Evolutionary conservation across 176 grass and related monocot genomes (phyloP).

Genomic region (Oryza nivara): DNA sequence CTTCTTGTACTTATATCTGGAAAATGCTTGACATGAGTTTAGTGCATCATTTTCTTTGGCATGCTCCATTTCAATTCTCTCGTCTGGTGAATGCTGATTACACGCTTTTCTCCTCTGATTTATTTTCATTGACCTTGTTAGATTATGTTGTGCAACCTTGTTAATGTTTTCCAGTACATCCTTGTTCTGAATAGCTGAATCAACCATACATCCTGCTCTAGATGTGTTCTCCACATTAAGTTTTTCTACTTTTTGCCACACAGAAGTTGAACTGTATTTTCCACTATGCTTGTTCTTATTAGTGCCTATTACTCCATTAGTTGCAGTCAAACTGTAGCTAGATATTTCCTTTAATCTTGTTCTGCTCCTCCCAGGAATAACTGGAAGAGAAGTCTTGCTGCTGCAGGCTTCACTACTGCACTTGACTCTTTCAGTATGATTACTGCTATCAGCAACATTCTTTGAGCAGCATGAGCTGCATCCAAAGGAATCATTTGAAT

Average conservation of each 20-base stretch:
- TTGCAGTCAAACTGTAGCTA: slow-evolving; percentile 17
- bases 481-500: slow-evolving; percentile 29
- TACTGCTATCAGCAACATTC: slow-evolving; percentile 40
- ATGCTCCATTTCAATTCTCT: slow-evolving; percentile 34
- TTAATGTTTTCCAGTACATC: slow-evolving; percentile 25
- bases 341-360: slow-evolving; percentile 36
- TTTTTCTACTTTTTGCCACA: slow-evolving; percentile 68
- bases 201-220: slow-evolving; percentile 26
- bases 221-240: slow-evolving; percentile 13
- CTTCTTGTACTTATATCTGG: slow-evolving; percentile 30
- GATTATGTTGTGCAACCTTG: slow-evolving; percentile 31
- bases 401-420: slow-evolving; percentile 54
- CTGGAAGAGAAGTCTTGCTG: slow-evolving; percentile 44
- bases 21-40: slow-evolving; percentile 20
- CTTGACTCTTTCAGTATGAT: slow-evolving; percentile 43
- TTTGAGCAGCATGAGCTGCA: slow-evolving; percentile 30
- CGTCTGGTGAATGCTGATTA: slow-evolving; percentile 26
- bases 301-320: slow-evolving; percentile 35
- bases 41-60: slow-evolving; percentile 30
- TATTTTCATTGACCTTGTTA: slow-evolving; percentile 27
- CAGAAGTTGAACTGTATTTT: slow-evolving; percentile 45
- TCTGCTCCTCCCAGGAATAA: slow-evolving; percentile 37
- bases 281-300: slow-evolving; percentile 38
- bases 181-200: slow-evolving; percentile 34
- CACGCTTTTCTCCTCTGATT: slow-evolving; percentile 40